phyloP scores from a whole-genome alignment of 176 grass and related monocot genomes.

The Pharus latifolius region DNA sequence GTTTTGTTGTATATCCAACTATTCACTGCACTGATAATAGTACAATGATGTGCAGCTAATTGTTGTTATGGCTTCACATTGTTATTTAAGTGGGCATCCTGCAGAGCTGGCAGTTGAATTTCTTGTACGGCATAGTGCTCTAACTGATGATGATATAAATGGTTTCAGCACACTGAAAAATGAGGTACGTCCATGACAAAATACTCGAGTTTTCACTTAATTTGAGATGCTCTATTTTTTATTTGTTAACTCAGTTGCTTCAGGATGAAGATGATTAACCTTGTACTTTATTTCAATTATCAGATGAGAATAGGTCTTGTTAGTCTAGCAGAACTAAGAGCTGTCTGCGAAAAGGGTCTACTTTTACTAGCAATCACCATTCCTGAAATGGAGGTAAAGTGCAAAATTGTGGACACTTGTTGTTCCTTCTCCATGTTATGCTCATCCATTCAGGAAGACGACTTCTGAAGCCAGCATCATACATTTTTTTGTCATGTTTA shows the following conservation, averaged over 20 bases:
- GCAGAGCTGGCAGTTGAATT: conserved; percentile 80
- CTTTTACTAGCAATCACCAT: conserved; percentile 97
- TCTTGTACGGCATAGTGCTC: conserved; percentile 75
- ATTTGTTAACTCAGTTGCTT: background rate
- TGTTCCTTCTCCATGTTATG: background rate
- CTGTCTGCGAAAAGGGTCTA: conserved; percentile 87
- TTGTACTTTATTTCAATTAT: conserved; percentile 1
- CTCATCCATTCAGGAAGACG: background rate
- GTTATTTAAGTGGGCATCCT: conserved; percentile 73
- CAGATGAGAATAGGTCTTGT: conserved; percentile 62
- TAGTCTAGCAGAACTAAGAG: conserved; percentile 74
- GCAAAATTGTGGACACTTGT: background rate
- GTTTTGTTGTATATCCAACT: conserved; percentile 6
- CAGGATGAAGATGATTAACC: background rate
- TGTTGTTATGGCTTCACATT: conserved; percentile 98
- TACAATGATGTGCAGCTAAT: conserved; percentile 70
- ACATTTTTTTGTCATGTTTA: background rate
- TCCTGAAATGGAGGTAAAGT: conserved; percentile 98
- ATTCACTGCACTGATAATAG: conserved; percentile 5
- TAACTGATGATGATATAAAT: conserved; percentile 62
- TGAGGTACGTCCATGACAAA: conserved; percentile 79
- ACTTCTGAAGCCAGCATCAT: background rate
- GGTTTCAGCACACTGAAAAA: conserved; percentile 46
- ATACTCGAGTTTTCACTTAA: conserved; percentile 52
- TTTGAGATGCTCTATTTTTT: conserved; percentile 7